Conservation (phyloP, 2,329 filamentous ascomycete species). For the Nannizziopsis arthrosporioides region DNA sequence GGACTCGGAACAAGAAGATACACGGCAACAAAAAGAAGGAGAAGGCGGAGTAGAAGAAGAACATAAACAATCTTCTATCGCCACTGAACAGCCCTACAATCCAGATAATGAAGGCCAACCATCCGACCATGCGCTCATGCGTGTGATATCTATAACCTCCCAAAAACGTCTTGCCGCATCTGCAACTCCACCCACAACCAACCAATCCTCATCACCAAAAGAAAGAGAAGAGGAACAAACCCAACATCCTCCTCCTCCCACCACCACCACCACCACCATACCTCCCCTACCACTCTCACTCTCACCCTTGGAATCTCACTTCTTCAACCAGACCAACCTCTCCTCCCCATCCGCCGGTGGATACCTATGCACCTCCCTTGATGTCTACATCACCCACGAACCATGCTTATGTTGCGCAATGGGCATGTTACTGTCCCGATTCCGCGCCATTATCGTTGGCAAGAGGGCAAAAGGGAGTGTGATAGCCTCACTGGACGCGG, state of each 20-base stretch:
- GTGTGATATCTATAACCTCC: constrained; percentile 33
- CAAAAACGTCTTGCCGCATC: constrained; percentile 25
- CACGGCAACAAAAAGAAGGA: not conserved
- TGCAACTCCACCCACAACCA: constrained; percentile 8
- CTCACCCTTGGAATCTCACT: constrained; percentile 24
- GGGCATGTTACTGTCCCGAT: constrained; percentile 88
- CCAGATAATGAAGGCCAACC: constrained; percentile 33
- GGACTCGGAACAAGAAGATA: not conserved
- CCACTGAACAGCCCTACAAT: constrained; percentile 17
- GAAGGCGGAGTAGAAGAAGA: not conserved
- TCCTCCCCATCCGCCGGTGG: constrained; percentile 64
- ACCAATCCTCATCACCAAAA: constrained; percentile 4
- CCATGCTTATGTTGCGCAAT: constrained; percentile 95
- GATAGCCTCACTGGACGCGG: constrained; percentile 11
- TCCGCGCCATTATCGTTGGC: constrained; percentile 73
- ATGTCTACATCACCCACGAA: constrained; percentile 90
- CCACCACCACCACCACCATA: not conserved
- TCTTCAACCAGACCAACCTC: constrained; percentile 55
- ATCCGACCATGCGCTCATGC: constrained; percentile 38
- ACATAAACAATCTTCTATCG: not conserved
- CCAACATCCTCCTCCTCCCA: not conserved
- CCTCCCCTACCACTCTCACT: constrained; percentile 10
- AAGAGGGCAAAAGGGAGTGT: constrained; percentile 51
- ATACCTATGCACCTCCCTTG: constrained; percentile 86
- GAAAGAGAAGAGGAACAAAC: not conserved